Conservation (phyloP, 768 basidiomycete species). For the Epithele typhae region DNA sequence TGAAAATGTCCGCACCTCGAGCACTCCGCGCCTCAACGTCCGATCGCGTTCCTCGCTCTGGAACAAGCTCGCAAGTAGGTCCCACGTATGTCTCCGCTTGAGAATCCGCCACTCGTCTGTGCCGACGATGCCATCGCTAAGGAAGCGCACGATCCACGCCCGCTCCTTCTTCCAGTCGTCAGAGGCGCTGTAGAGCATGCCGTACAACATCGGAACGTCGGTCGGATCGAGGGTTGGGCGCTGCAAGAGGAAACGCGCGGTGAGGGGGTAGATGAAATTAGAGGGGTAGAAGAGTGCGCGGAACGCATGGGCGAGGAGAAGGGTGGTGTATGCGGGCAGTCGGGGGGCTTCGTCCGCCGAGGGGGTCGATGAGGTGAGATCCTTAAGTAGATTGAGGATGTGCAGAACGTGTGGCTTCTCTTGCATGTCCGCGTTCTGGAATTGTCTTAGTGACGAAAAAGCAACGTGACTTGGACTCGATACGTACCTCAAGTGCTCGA, state of each 20-base stretch:
- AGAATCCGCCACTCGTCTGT: constrained; percentile 79
- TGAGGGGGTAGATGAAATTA: constrained; percentile 83
- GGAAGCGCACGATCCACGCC: constrained; percentile 82
- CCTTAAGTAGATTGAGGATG: constrained; percentile 62
- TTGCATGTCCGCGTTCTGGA: constrained; percentile 59
- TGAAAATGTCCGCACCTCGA: constrained; percentile 51
- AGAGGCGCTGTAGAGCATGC: constrained; percentile 78
- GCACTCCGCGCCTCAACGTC: constrained; percentile 48
- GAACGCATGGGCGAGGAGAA: constrained; percentile 80
- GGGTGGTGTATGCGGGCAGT: constrained; percentile 72
- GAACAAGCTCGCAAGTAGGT: constrained; percentile 77
- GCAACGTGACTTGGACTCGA: not conserved
- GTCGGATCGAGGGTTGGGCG: constrained; percentile 72
- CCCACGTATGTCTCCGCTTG: constrained; percentile 83
- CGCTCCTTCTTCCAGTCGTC: constrained; percentile 80
- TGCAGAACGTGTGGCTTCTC: constrained; percentile 73
- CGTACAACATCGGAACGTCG: constrained; percentile 90
- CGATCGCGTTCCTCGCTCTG: constrained; percentile 57
- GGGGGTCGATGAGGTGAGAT: constrained; percentile 37
- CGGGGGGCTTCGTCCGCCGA: constrained; percentile 38
- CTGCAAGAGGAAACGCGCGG: constrained; percentile 85
- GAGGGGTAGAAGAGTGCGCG: constrained; percentile 83
- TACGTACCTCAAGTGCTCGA: constrained; percentile 57
- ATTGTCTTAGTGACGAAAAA: not conserved
- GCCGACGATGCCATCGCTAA: constrained; percentile 76